phyloP scores from a whole-genome alignment of 1,284 basidiomycete genomes.

The Leccinum insigne region DNA sequence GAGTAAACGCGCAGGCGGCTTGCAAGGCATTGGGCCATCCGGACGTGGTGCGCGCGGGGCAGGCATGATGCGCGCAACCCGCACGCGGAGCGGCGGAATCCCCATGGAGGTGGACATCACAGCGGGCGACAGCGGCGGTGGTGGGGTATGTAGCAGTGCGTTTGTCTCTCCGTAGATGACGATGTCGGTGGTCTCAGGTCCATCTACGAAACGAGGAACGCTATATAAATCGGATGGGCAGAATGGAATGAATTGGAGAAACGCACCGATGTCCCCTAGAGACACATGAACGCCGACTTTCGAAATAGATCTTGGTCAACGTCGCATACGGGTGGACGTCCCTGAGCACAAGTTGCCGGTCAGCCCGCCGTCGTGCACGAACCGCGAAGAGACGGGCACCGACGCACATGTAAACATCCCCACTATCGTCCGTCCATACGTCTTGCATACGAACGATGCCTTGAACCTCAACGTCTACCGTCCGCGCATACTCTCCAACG shows the following conservation, averaged over 20 bases:
- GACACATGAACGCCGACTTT: slow-evolving; percentile 48
- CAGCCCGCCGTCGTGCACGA: background rate
- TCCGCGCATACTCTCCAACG: slow-evolving; percentile 65
- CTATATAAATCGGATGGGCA: slow-evolving; percentile 26
- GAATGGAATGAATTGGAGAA: slow-evolving; percentile 26
- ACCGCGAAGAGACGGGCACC: slow-evolving; percentile 40
- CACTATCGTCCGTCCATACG: slow-evolving; percentile 59
- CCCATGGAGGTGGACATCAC: slow-evolving; percentile 11
- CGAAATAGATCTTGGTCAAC: slow-evolving; percentile 34
- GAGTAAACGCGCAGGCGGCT: slow-evolving; percentile 43
- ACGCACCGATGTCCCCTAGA: too few relatives aligned
- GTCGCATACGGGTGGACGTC: slow-evolving; percentile 61
- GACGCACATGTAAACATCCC: slow-evolving; percentile 40
- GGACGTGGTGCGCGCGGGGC: too few relatives aligned
- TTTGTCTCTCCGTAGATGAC: slow-evolving; percentile 35
- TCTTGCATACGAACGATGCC: slow-evolving; percentile 51
- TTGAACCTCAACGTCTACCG: slow-evolving; percentile 44
- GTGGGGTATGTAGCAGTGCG: slow-evolving; percentile 20
- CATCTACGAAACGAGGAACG: too few relatives aligned
- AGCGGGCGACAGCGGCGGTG: slow-evolving; percentile 1
- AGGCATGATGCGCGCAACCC: slow-evolving; percentile 10
- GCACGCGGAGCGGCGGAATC: slow-evolving; percentile 41
- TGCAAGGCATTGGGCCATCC: slow-evolving; percentile 50
- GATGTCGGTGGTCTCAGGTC: too few relatives aligned
- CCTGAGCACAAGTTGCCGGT: slow-evolving; percentile 36